Evolutionary conservation across 2,329 filamentous ascomycete genomes (phyloP), one percentile per base, ranked within the genome.

Genomic region (Dactylellina leptospora): DNA sequence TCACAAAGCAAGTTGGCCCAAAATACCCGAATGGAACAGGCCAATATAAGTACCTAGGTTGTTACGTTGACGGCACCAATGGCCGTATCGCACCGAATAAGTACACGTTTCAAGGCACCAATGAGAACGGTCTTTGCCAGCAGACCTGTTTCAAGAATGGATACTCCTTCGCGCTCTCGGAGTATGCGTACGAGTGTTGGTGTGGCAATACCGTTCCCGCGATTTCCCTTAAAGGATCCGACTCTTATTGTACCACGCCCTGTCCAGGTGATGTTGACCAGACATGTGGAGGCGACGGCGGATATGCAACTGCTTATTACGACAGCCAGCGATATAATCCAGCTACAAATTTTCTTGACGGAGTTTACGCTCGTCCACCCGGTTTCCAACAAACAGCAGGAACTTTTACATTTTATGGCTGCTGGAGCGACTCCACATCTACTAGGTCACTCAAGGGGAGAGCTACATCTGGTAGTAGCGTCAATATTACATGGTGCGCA

Each of bases 21-120:
- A 69, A 78, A 16, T 76, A 80, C 9, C 44, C 76, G 6, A 75
- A 77, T 23, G 76, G 77, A 6, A 72, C 63, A 1, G 73, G 48
- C 6, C 63, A 50, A 38, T 79, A 79, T 68, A 77, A 79, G 23
- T 80, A 79, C 72, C 76, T 82, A 3, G 81, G 80, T n/a, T 82
- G 81, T 59, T 82, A 81, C 71, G 75, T 77, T 11, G 81, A 82
- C 62, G 78, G 78, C 3, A 75, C 75, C 3, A 74, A 74, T 40
- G 80, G 80, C 23, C 79, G 81, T 18, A 78, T 80, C 36, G 70
- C 81, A 5, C 63, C 73, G 11, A 78, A 71, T 4, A 75, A 78
- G 23, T 77, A 77, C 25, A 78, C 77, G 58, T 77, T 63, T 16
- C 75, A 74, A 2, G 78, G 75, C n/a, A 79, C 79, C 8, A 74